Evolutionary conservation across 2,329 filamentous ascomycete genomes (phyloP).

Genomic region (Trichoderma asperellum): DNA sequence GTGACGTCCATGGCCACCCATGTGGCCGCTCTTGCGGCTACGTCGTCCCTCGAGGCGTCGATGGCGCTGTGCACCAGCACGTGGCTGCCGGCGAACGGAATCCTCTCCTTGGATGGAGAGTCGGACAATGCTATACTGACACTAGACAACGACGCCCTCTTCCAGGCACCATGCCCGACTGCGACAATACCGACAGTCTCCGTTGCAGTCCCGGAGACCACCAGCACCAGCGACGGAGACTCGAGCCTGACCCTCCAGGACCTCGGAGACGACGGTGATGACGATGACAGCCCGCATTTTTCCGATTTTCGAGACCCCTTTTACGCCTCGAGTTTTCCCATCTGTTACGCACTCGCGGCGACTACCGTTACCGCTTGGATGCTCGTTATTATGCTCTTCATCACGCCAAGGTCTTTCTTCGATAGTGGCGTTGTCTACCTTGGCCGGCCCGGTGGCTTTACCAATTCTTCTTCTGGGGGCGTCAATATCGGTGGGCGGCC

Average conservation of each 20-base stretch:
- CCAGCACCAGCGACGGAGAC: conserved; percentile 4
- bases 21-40: conserved; percentile 30
- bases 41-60: conserved; percentile 37
- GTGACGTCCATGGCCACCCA: conserved; percentile 1
- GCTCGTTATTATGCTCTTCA: conserved; percentile 89
- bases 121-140: conserved; percentile 55
- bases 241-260: conserved; percentile 35
- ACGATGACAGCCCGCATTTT: conserved; percentile 26
- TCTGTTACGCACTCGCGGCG: conserved; percentile 89
- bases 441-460: conserved; percentile 82
- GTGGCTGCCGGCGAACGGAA: conserved; percentile 50
- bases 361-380: conserved; percentile 91
- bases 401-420: conserved; percentile 92
- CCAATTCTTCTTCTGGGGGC: conserved; percentile 75
- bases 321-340: conserved; percentile 89
- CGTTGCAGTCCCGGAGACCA: conserved; percentile 39
- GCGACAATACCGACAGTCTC: conserved; percentile 33
- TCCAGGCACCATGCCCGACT: conserved; percentile 45
- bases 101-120: conserved; percentile 54
- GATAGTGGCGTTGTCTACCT: conserved; percentile 82
- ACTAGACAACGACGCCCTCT: conserved; percentile 62
- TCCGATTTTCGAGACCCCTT: conserved; percentile 82
- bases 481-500: conserved; percentile 89
- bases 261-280: conserved; percentile 8
- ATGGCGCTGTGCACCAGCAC: conserved; percentile 47